Evolutionary conservation across 2,329 filamentous ascomycete species (phyloP).

Genomic region (Myriangium duriaei): DNA sequence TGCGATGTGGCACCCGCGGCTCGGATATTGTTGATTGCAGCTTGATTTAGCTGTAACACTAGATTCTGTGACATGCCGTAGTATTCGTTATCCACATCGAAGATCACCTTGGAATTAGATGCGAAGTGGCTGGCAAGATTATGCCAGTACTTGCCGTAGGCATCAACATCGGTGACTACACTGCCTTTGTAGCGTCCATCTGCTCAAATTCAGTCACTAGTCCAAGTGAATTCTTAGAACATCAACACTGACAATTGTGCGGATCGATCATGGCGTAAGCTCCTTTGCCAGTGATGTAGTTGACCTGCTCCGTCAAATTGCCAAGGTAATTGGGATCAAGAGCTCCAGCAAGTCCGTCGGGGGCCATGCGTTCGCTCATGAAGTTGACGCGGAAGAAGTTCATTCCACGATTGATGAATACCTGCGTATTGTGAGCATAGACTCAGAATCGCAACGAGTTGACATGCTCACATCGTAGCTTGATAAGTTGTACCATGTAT

Average conservation of each 20-base stretch:
- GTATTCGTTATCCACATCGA: slow-evolving; percentile 36
- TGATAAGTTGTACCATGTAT: slow-evolving; percentile 48
- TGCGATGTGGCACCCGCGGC: slow-evolving; percentile 33
- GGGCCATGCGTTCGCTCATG: slow-evolving; percentile 47
- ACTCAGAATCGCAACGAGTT: too few species aligned
- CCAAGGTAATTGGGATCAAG: slow-evolving; percentile 31
- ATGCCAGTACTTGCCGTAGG: slow-evolving; percentile 32
- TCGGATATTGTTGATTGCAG: slow-evolving; percentile 34
- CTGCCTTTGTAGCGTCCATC: slow-evolving; percentile 34
- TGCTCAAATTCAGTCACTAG: too few species aligned
- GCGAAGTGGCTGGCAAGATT: slow-evolving; percentile 28
- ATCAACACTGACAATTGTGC: slow-evolving; percentile 42
- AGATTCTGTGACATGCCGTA: slow-evolving; percentile 32
- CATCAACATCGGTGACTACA: slow-evolving; percentile 29
- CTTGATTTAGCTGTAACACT: slow-evolving; percentile 34
- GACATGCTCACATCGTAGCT: too few species aligned
- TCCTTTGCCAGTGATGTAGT: slow-evolving; percentile 36
- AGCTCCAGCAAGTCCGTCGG: slow-evolving; percentile 34
- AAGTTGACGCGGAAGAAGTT: slow-evolving; percentile 46
- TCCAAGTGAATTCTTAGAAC: too few species aligned
- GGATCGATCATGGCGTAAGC: slow-evolving; percentile 37
- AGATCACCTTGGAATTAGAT: slow-evolving; percentile 30
- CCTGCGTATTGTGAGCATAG: slow-evolving; percentile 33
- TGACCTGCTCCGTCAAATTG: slow-evolving; percentile 29
- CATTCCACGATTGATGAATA: slow-evolving; percentile 40